Conservation (phyloP, 345 rosid genomes). For the Salix koriyanagi region DNA sequence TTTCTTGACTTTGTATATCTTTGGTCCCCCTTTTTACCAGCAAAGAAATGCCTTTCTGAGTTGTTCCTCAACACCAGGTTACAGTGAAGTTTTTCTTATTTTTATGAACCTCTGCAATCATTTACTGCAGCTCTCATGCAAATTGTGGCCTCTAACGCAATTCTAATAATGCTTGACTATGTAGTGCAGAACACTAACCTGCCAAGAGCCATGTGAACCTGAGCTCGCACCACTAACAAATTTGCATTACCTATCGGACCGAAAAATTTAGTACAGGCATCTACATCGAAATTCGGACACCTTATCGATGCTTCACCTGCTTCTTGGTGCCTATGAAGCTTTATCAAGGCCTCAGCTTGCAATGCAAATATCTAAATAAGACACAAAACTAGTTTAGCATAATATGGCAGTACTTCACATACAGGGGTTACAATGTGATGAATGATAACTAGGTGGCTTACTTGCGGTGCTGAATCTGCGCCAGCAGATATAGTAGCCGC, state of each 20-base stretch:
- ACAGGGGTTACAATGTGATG: not conserved
- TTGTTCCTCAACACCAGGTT: conserved; percentile 25
- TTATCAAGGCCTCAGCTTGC: conserved; percentile 87
- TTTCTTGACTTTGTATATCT: not conserved
- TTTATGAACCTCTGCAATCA: not conserved
- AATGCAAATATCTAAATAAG: conserved; percentile 56
- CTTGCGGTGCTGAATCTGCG: conserved; percentile 91
- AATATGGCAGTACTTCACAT: not conserved
- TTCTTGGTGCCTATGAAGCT: conserved; percentile 67
- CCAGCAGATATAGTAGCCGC: conserved; percentile 52
- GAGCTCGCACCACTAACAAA: conserved; percentile 65
- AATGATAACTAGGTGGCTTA: conserved; percentile 3
- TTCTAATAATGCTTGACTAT: not conserved
- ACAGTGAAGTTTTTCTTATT: not conserved
- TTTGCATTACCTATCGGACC: conserved; percentile 75
- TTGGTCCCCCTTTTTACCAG: conserved; percentile 17
- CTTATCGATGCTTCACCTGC: conserved; percentile 55
- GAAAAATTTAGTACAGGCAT: conserved; percentile 59
- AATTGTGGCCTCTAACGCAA: not conserved
- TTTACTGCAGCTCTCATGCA: not conserved
- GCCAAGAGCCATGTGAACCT: conserved; percentile 76
- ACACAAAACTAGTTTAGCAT: not conserved
- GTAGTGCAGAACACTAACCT: conserved; percentile 45
- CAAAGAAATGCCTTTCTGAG: conserved; percentile 34
- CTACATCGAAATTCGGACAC: conserved; percentile 58